Evolutionary conservation across 139 green algal genomes (phyloP).

Genomic region (Auxenochlorella protothecoides): DNA sequence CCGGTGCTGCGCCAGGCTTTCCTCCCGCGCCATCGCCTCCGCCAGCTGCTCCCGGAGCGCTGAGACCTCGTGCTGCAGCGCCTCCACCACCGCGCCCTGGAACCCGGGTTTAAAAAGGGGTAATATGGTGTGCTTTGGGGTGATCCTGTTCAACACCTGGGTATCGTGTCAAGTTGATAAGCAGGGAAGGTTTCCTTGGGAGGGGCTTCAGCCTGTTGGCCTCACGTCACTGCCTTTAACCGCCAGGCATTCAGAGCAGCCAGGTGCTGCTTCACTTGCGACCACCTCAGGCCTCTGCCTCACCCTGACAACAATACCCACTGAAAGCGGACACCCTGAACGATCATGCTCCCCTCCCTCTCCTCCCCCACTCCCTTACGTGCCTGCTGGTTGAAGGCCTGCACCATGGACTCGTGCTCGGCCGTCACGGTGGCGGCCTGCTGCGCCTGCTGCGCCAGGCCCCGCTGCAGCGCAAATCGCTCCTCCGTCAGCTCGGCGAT

Average conservation of each 20-base stretch:
- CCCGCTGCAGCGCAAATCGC: constrained; percentile 52
- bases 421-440: constrained; percentile 34
- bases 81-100: constrained; percentile 10
- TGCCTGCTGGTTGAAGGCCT: constrained; percentile 39
- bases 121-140: neutral
- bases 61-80: constrained; percentile 3
- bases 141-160: neutral
- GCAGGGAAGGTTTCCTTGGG: no score
- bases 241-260: neutral
- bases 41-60: constrained; percentile 7
- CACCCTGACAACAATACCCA: no score
- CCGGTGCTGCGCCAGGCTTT: neutral
- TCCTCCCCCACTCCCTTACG: neutral
- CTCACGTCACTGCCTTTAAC: constrained; percentile 5
- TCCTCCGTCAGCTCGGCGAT: constrained; percentile 65
- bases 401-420: constrained; percentile 41
- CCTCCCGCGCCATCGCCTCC: neutral
- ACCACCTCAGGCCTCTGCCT: no score
- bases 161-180: no score
- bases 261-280: no score
- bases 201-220: neutral
- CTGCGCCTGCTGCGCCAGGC: constrained; percentile 33
- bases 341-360: neutral
- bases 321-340: neutral
- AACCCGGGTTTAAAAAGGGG: neutral